Evolutionary conservation across 108 stramenopile genomes (phyloP), one percentile per base, ranked within the genome.

Genomic region (Licmophora abbreviata): DNA sequence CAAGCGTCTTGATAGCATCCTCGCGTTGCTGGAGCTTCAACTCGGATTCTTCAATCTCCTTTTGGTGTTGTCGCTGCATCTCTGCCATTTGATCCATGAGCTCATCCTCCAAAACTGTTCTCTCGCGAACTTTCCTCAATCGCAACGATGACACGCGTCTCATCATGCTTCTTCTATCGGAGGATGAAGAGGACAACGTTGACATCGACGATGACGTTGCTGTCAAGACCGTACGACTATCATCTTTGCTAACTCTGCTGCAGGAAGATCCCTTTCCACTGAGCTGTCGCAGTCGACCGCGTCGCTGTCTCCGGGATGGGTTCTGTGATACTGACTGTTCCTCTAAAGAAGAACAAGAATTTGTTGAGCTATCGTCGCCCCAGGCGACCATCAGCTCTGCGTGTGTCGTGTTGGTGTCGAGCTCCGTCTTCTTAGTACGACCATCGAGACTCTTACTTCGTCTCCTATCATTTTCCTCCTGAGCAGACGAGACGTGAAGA

Each of bases 1-100:
- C 38, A 40, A 40, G 38, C 3, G 38, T 40, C 38, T 40, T 40
- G 38, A 40, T 40, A 5, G 38, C 38, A 18, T 15, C 38, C 20
- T 40, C 38, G 15, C 38, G 15, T 20, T 40, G 38, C 15, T 20
- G 38, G 5, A 40, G 38, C 38, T 40, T 40, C 38, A 40, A 5
- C 3, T 40, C 20, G 3, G 38, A 40, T 20, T 40, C 38, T 40
- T 40, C 38, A 40, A 40, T 15, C 20, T 40, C 38, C 15, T 15
- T 20, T 18, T 15, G 18, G 20, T 40, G 38, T 3, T 18, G 15
- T 40, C 20, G 38, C 38, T 40, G 38, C 38, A 40, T 40, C 5
- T 15, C 20, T 20, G 20, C 38, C 38, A 40, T 40, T 40, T 40
- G 38, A 20, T 20, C 5, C 38, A 40, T 40, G 3, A 40, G 20